Evolutionary conservation across 345 rosid genomes (phyloP).

Genomic region (Conringia planisiliqua): DNA sequence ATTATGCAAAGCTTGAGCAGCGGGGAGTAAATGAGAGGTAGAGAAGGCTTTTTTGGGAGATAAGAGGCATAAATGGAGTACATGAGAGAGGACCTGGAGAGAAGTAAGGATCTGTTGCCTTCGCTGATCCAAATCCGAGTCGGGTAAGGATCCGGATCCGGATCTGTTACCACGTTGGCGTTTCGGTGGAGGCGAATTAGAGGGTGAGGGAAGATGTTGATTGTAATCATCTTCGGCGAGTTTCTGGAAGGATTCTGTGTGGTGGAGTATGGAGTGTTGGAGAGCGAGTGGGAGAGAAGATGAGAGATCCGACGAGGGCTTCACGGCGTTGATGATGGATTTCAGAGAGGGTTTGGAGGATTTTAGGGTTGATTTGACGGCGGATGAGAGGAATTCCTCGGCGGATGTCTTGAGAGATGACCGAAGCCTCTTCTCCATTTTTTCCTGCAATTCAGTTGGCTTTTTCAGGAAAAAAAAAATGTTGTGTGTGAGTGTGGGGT

Average conservation of each 20-base stretch:
- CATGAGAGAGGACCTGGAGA: constrained; percentile 47
- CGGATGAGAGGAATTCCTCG: constrained; percentile 61
- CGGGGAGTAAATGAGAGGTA: constrained; percentile 47
- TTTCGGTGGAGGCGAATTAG: constrained; percentile 51
- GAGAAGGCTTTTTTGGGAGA: constrained; percentile 50
- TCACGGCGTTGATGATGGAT: constrained; percentile 49
- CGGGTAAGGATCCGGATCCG: constrained; percentile 10
- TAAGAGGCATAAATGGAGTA: constrained; percentile 45
- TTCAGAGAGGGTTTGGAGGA: constrained; percentile 66
- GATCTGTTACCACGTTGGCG: constrained; percentile 45
- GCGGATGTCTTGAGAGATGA: constrained; percentile 67
- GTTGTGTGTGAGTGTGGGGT: too few species aligned
- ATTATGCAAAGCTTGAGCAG: constrained; percentile 64
- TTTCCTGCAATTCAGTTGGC: not conserved
- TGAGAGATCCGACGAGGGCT: constrained; percentile 50
- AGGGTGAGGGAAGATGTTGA: constrained; percentile 14
- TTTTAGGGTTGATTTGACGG: constrained; percentile 45
- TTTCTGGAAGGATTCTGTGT: constrained; percentile 40
- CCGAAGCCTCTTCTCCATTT: constrained; percentile 74
- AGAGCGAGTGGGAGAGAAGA: constrained; percentile 58
- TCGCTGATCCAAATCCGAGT: not conserved
- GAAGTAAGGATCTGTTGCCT: constrained; percentile 36
- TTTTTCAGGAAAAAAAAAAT: too few species aligned
- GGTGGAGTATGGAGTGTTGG: constrained; percentile 40
- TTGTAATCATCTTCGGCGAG: constrained; percentile 4